These are phyloP conservation scores for Cantharellus cinnabarinus DNA, from an alignment of 768 basidiomycete species.

Conservation along the genomic window DNA sequence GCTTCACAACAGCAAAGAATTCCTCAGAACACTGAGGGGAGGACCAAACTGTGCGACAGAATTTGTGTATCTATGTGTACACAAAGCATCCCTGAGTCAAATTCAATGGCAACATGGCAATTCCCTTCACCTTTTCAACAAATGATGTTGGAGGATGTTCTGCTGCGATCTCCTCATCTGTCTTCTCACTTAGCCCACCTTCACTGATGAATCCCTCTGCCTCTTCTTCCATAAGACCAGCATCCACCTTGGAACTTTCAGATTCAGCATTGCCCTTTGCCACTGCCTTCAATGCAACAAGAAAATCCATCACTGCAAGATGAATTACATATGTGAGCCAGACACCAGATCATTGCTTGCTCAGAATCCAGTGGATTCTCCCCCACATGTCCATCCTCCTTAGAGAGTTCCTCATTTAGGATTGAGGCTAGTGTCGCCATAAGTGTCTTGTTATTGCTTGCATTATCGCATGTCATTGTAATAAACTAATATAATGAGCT, in stretches of 20 bases:
- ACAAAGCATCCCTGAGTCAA: no score
- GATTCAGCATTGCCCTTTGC: not conserved
- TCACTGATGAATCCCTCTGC: not conserved
- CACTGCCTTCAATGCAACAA: not conserved
- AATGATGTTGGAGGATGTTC: no score
- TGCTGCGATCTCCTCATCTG: no score
- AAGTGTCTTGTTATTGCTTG: not conserved
- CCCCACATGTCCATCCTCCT: no score
- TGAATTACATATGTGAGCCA: conserved; percentile 2
- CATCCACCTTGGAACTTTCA: not conserved
- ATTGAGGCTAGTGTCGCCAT: not conserved
- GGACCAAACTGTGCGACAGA: no score
- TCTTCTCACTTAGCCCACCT: not conserved
- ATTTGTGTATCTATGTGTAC: no score
- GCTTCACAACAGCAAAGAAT: no score
- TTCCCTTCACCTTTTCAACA: no score
- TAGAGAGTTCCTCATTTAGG: not conserved
- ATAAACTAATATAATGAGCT: not conserved
- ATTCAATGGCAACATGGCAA: no score
- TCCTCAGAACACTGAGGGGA: no score
- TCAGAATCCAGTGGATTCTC: not conserved
- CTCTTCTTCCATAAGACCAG: not conserved
- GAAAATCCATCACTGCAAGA: conserved; percentile 1
- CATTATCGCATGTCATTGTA: not conserved
- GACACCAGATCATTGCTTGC: not conserved